Conservation (phyloP, 2,329 filamentous ascomycete genomes). For the Paraphaeosphaeria sporulosa region DNA sequence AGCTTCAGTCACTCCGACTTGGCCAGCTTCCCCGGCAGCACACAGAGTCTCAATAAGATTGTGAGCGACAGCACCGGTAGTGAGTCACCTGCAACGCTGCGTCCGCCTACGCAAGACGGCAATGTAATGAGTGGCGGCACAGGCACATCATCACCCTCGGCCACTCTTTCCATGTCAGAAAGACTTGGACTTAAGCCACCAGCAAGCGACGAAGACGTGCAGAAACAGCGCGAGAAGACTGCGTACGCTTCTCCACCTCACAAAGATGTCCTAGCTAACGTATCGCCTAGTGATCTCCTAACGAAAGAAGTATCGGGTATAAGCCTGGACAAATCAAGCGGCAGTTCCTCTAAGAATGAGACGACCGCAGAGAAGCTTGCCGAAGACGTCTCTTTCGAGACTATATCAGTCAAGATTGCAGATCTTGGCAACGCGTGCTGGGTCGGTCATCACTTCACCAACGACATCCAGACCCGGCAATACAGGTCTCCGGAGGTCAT, state of each 20-base stretch:
- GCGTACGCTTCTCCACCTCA: constrained; percentile 68
- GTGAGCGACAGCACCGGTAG: constrained; percentile 75
- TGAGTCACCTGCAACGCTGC: constrained; percentile 52
- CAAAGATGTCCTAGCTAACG: constrained; percentile 8
- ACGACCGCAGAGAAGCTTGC: constrained; percentile 65
- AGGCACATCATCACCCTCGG: constrained; percentile 55
- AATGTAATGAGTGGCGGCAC: constrained; percentile 64
- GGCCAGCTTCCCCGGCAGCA: constrained; percentile 63
- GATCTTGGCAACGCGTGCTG: constrained; percentile 98
- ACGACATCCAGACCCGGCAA: constrained; percentile 97
- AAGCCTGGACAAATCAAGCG: constrained; percentile 75
- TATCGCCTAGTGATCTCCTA: constrained; percentile 73
- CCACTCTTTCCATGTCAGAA: constrained; percentile 65
- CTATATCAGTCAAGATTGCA: constrained; percentile 98
- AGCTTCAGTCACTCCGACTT: constrained; percentile 84
- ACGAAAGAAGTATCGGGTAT: constrained; percentile 95
- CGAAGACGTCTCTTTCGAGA: constrained; percentile 70
- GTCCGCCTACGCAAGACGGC: constrained; percentile 51
- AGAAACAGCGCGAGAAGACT: constrained; percentile 89
- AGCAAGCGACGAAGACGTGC: constrained; percentile 62
- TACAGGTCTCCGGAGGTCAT: constrained; percentile 98
- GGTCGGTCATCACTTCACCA: constrained; percentile 99
- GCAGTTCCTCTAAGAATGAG: constrained; percentile 58
- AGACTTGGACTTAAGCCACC: constrained; percentile 61
- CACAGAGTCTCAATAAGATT: constrained; percentile 83